phyloP scores from a whole-genome alignment of 108 stramenopile genomes.

The Conticribra guillardii region DNA sequence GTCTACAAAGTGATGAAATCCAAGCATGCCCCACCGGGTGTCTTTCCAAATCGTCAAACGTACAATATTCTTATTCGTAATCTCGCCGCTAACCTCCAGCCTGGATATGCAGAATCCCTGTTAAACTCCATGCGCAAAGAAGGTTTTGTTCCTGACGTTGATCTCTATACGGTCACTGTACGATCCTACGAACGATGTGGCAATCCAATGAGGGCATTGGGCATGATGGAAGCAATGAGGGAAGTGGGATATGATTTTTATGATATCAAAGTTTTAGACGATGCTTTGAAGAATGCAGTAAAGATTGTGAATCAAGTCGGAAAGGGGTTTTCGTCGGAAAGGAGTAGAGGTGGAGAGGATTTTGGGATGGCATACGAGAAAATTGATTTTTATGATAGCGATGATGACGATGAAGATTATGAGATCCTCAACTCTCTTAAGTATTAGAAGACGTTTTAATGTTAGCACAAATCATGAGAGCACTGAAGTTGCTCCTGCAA shows the following conservation, averaged over 20 bases:
- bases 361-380: constrained; percentile 16
- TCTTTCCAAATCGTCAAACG: constrained; percentile 71
- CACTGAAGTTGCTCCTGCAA: too few species aligned
- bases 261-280: constrained; percentile 68
- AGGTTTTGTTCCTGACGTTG: constrained; percentile 78
- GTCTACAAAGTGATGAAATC: constrained; percentile 75
- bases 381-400: constrained; percentile 14
- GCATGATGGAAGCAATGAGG: constrained; percentile 82
- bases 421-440: background rate
- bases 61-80: constrained; percentile 76
- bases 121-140: constrained; percentile 72
- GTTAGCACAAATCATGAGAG: too few species aligned
- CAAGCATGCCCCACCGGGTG: constrained; percentile 28
- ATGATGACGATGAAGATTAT: constrained; percentile 19
- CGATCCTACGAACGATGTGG: constrained; percentile 74
- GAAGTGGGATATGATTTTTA: constrained; percentile 85
- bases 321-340: constrained; percentile 31
- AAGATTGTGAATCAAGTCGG: constrained; percentile 71
- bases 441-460: too few species aligned
- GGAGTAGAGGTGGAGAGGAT: background rate
- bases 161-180: constrained; percentile 77
- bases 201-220: constrained; percentile 75
- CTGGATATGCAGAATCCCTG: constrained; percentile 67
- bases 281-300: constrained; percentile 76
- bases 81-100: constrained; percentile 60